phyloP scores from a whole-genome alignment of 2,329 filamentous ascomycete genomes.

The Diaporthe ampelina region DNA sequence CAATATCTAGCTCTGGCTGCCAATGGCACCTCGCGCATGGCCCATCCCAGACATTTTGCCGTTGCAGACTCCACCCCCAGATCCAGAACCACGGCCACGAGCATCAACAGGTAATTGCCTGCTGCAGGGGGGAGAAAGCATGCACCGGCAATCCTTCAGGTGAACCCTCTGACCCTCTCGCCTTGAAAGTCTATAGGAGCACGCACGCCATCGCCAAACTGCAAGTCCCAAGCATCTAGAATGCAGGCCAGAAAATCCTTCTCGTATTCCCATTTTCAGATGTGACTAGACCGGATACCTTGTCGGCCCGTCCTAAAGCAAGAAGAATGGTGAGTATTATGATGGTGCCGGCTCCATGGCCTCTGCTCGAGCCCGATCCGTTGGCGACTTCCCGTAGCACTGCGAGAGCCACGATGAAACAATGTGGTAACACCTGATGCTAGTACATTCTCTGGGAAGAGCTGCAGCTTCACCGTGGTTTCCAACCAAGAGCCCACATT shows the following conservation, averaged over 20 bases:
- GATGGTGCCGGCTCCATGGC: background rate
- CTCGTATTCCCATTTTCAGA: background rate
- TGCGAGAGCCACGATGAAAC: background rate
- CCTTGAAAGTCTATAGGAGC: background rate
- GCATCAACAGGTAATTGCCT: background rate
- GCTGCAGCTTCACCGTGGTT: no score
- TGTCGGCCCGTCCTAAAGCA: constrained; percentile 1
- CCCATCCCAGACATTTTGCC: constrained; percentile 5
- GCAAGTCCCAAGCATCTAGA: background rate
- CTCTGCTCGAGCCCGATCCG: background rate
- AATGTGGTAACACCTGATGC: background rate
- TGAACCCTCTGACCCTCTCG: background rate
- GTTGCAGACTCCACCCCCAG: background rate
- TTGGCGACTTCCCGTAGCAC: background rate
- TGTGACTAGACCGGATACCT: background rate
- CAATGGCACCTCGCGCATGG: constrained; percentile 21
- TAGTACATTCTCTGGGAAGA: background rate
- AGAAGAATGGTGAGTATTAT: background rate
- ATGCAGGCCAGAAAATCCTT: background rate
- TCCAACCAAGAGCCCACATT: no score
- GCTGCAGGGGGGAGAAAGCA: background rate
- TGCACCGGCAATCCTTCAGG: background rate
- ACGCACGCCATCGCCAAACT: background rate
- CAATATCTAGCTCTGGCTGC: background rate
- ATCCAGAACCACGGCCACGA: background rate